Evolutionary conservation across 2,329 filamentous ascomycete genomes (phyloP), one percentile per base, ranked within the genome.

Genomic region (Paecilomyces niveus): DNA sequence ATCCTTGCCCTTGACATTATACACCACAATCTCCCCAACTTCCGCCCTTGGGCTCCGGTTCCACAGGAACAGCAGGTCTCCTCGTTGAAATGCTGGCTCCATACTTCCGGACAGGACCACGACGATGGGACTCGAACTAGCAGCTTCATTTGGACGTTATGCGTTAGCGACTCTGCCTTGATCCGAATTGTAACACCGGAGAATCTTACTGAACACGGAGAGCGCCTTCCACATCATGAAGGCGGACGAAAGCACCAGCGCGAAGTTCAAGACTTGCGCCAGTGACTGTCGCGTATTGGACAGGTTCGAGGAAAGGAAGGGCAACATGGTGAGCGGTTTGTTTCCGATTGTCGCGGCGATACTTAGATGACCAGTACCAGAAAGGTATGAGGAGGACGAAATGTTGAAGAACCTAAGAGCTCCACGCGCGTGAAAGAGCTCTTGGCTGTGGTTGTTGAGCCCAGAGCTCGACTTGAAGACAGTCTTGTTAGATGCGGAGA

Each of bases 191-290:
- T 21, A 18, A 45, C 6, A 18, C 18, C n/a, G 18, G 39, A 13
- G n/a, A n/a, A 18, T 45, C n/a, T 18, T 45, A 45, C 39, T 45
- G 7, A 45, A n/a, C 39, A 96, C 85, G 8, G 88, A 92, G 60
- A 97, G 85, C 9, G 89, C 90, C 76, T 96, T 96, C 92, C 88
- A 91, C 78, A 96, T 86, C 92, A 96, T 96, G 72, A 96, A 96
- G 1, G 92, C 92, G 1, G 90, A 94, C 9, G 89, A 92, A 55
- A 96, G 84, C 62, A 96, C 90, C 63, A 97, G 85, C 58, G 87
- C 91, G 74, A 97, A 96, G 78, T 95, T 96, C 71, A 96, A 85
- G 65, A 93, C 76, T 80, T 96, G 91, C 54, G 85, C 82, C 67
- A 91, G 86, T 57, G 89, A 83, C 74, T 95, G 90, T 74, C 92